Evolutionary conservation across 805 yeast genomes (phyloP).

Genomic region (Gaillardinia entomophila): DNA sequence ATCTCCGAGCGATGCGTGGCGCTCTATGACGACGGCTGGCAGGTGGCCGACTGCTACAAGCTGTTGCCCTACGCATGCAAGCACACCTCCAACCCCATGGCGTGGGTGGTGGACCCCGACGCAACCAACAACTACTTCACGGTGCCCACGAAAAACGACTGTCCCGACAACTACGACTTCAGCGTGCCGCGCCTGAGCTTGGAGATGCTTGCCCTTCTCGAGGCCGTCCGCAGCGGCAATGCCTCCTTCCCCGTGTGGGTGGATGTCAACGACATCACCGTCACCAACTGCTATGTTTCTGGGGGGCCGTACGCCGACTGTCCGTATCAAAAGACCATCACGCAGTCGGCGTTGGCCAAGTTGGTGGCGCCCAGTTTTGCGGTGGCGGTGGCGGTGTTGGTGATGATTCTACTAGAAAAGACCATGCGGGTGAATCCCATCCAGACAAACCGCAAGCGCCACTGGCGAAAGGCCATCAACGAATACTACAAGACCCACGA

Average conservation of each 20-base stretch:
- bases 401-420: conserved; percentile 50
- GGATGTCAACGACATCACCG: conserved; percentile 72
- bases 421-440: conserved; percentile 57
- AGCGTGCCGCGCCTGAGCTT: conserved; percentile 31
- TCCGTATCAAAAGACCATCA: conserved; percentile 61
- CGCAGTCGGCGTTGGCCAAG: conserved; percentile 50
- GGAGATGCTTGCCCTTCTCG: conserved; percentile 25
- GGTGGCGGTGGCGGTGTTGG: conserved; percentile 47
- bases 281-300: conserved; percentile 73
- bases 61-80: conserved; percentile 53
- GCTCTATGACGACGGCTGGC: conserved; percentile 47
- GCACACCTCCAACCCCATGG: conserved; percentile 26
- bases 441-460: conserved; percentile 60
- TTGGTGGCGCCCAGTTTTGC: conserved; percentile 65
- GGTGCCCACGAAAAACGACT: conserved; percentile 19
- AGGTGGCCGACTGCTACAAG: conserved; percentile 60
- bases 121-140: conserved; percentile 38
- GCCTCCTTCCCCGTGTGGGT: conserved; percentile 57
- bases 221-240: conserved; percentile 20
- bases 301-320: conserved; percentile 78
- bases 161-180: conserved; percentile 28
- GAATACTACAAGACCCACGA: conserved; percentile 56
- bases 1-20: conserved; percentile 39
- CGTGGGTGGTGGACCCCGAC: conserved; percentile 38
- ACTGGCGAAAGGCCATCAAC: conserved; percentile 52